These are phyloP conservation scores for Agrocybe pediades DNA, from an alignment of 768 basidiomycete species.

Conservation along the genomic window DNA sequence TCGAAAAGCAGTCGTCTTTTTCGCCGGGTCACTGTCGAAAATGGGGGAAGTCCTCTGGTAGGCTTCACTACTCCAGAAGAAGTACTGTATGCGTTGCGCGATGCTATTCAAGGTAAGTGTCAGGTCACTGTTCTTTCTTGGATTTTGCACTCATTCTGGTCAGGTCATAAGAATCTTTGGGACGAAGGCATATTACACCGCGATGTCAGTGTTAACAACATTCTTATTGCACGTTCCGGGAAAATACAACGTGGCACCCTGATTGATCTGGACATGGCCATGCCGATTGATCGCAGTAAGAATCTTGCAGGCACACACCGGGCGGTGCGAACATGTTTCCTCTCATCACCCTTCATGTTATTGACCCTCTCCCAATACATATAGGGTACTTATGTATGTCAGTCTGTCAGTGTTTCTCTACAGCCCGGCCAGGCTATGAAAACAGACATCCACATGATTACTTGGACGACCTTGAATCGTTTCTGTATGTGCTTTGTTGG, in stretches of 20 bases:
- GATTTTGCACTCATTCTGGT: not conserved
- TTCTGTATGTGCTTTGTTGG: slow-evolving; percentile 5
- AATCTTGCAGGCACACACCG: not conserved
- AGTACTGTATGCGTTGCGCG: slow-evolving; percentile 16
- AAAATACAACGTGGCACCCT: not conserved
- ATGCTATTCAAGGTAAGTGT: slow-evolving; percentile 19
- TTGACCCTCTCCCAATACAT: not conserved
- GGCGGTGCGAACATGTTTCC: not conserved
- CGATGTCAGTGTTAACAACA: slow-evolving; percentile 27
- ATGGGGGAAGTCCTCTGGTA: slow-evolving; percentile 14
- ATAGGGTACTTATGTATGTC: slow-evolving; percentile 13
- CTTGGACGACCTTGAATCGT: slow-evolving; percentile 9
- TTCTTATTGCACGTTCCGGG: slow-evolving; percentile 9
- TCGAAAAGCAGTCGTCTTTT: not conserved
- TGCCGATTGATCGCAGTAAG: not conserved
- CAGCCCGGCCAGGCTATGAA: not conserved
- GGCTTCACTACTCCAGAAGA: slow-evolving; percentile 8
- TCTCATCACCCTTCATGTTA: not conserved
- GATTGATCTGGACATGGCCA: slow-evolving; percentile 18
- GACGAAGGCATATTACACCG: slow-evolving; percentile 23
- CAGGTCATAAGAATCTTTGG: slow-evolving; percentile 20
- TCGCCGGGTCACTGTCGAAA: slow-evolving; percentile 8
- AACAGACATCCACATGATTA: not conserved
- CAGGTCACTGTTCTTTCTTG: too few species aligned
- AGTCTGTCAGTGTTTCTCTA: slow-evolving; percentile 9